phyloP scores from a whole-genome alignment of 805 yeast genomes.

The Lachancea sp. region DNA sequence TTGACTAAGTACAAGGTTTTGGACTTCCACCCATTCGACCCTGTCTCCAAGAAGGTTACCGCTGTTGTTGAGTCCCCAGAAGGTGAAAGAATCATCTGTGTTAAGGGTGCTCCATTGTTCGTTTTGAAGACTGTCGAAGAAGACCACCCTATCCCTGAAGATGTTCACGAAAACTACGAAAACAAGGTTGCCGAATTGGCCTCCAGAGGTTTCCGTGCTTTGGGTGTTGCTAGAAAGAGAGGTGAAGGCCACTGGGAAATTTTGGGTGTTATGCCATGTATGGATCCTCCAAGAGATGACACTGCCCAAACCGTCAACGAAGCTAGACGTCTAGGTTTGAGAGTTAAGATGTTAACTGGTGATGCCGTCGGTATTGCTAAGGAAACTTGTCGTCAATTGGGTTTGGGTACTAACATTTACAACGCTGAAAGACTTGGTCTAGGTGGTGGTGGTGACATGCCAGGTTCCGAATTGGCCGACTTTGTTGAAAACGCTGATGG shows the following conservation, averaged over 20 bases:
- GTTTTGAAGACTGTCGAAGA: constrained; percentile 95
- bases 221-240: constrained; percentile 98
- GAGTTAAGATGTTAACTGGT: constrained; percentile 98
- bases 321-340: constrained; percentile 85
- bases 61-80: constrained; percentile 94
- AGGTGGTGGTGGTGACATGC: constrained; percentile 93
- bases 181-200: constrained; percentile 97
- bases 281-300: constrained; percentile 99
- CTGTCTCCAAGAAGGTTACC: constrained; percentile 93
- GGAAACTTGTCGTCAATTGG: constrained; percentile 97
- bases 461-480: constrained; percentile 96
- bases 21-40: constrained; percentile 96
- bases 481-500: constrained; percentile 97
- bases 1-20: constrained; percentile 89
- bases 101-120: constrained; percentile 97
- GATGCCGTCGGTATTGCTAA: constrained; percentile 98
- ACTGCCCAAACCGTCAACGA: constrained; percentile 91
- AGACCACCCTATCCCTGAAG: constrained; percentile 94
- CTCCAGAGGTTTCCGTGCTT: constrained; percentile 95
- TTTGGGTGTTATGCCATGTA: constrained; percentile 96
- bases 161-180: constrained; percentile 88
- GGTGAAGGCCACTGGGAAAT: constrained; percentile 99
- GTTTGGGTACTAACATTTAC: constrained; percentile 92
- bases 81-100: constrained; percentile 92
- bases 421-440: constrained; percentile 95